A percentile compares a stretch with the other conserved stretches of the same genome.
Conservation (phyloP, 129 eudicot species). For the Scalesia atractyloides region DNA sequence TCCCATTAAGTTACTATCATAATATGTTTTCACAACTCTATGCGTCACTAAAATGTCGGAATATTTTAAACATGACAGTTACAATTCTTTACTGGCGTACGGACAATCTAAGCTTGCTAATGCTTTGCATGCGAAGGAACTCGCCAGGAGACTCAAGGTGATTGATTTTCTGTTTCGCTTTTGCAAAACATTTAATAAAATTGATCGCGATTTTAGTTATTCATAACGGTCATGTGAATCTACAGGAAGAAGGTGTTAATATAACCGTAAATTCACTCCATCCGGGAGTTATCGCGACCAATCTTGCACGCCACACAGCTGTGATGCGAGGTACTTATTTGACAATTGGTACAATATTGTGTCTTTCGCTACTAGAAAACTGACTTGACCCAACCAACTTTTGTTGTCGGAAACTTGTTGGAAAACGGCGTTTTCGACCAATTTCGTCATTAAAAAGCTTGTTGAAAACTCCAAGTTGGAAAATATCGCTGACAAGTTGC, state of each 20-base stretch:
- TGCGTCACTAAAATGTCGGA: background rate
- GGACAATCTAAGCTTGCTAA: slow-evolving; percentile 96
- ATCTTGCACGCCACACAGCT: slow-evolving; percentile 47
- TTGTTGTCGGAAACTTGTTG: too few species aligned
- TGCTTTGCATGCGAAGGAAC: slow-evolving; percentile 86
- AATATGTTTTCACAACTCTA: background rate
- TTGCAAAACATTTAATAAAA: background rate
- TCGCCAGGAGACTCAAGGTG: slow-evolving; percentile 72
- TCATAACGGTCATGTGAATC: background rate
- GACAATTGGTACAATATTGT: background rate
- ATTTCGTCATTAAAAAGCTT: too few species aligned
- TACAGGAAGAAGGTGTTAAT: slow-evolving; percentile 63
- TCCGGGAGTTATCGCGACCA: slow-evolving; percentile 67
- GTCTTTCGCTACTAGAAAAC: too few species aligned
- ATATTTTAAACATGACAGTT: slow-evolving; percentile 7
- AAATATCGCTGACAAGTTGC: too few species aligned
- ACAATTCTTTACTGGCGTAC: slow-evolving; percentile 51
- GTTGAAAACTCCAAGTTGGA: too few species aligned
- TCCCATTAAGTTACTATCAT: background rate
- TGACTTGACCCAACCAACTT: too few species aligned
- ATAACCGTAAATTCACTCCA: slow-evolving; percentile 71
- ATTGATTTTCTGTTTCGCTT: background rate
- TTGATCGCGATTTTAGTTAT: background rate
- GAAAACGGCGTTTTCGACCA: too few species aligned
- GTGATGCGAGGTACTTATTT: slow-evolving; percentile 34